Evolutionary conservation across 2,329 filamentous ascomycete species (phyloP).

Genomic region (Thermothelomyces thermophilus): DNA sequence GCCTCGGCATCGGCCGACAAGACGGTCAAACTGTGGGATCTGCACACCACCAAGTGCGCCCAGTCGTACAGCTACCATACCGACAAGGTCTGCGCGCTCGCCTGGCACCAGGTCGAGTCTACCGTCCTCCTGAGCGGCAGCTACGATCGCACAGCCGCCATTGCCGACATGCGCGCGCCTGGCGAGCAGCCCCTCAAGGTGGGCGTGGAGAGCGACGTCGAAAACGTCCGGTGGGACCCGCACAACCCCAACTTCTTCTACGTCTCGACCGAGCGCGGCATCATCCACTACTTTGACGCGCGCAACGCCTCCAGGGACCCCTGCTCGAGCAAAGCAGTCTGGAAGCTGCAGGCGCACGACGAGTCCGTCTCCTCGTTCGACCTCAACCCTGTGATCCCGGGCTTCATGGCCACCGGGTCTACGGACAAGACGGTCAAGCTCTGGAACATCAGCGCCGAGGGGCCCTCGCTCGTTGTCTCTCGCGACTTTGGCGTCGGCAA

Average conservation of each 20-base stretch:
- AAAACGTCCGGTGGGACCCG: constrained; percentile 86
- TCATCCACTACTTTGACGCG: constrained; percentile 87
- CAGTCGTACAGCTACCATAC: constrained; percentile 95
- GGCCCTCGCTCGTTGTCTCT: constrained; percentile 84
- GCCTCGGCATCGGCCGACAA: constrained; percentile 94
- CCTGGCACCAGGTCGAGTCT: constrained; percentile 84
- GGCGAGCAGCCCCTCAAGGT: constrained; percentile 75
- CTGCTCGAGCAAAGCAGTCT: constrained; percentile 72
- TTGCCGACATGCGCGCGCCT: constrained; percentile 93
- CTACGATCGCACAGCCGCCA: constrained; percentile 89
- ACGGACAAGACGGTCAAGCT: constrained; percentile 94
- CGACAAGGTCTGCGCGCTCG: constrained; percentile 93
- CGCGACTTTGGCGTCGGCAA: constrained; percentile 91
- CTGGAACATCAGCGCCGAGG: constrained; percentile 79
- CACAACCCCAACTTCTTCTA: constrained; percentile 93
- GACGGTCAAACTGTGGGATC: constrained; percentile 96
- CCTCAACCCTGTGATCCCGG: constrained; percentile 81
- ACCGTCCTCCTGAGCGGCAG: constrained; percentile 87
- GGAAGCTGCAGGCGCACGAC: constrained; percentile 94
- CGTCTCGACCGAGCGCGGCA: constrained; percentile 85
- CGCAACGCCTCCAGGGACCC: constrained; percentile 69
- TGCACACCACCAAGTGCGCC: constrained; percentile 85
- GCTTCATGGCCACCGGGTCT: constrained; percentile 88
- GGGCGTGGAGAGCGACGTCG: constrained; percentile 93
- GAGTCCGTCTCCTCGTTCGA: constrained; percentile 88